A percentile compares a stretch with the other conserved stretches of the same genome.
phyloP scores from a whole-genome alignment of 805 yeast genomes.

The Blastobotrys americana region DNA sequence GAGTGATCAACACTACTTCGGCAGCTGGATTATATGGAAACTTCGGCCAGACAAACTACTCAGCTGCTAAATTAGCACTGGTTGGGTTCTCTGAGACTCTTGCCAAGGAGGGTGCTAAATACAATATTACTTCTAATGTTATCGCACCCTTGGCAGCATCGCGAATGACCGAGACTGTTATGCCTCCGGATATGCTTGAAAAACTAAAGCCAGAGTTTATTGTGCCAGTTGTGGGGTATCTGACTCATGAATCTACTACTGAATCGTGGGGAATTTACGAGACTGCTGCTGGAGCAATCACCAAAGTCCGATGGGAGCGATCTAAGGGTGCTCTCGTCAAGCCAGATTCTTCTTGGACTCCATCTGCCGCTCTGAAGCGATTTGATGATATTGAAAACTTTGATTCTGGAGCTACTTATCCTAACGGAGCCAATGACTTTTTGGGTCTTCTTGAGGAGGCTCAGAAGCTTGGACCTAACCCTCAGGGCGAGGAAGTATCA shows the following conservation, averaged over 20 bases:
- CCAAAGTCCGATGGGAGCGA: conserved; percentile 93
- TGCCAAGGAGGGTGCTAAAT: conserved; percentile 85
- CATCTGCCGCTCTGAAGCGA: conserved; percentile 69
- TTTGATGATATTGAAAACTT: conserved; percentile 60
- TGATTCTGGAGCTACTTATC: conserved; percentile 51
- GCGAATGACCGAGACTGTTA: conserved; percentile 86
- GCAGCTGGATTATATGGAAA: conserved; percentile 97
- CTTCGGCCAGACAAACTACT: conserved; percentile 93
- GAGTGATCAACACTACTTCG: conserved; percentile 88
- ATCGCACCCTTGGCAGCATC: conserved; percentile 95
- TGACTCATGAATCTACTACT: conserved; percentile 57
- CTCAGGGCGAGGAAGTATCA: conserved; percentile 53
- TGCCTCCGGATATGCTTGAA: conserved; percentile 80
- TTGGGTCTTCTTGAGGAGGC: conserved; percentile 48
- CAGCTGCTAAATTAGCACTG: conserved; percentile 85
- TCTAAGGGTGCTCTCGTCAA: conserved; percentile 78
- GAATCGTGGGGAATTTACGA: conserved; percentile 77
- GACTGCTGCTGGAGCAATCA: conserved; percentile 89
- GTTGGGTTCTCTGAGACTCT: conserved; percentile 91
- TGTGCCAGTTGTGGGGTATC: conserved; percentile 82
- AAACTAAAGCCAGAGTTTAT: conserved; percentile 78
- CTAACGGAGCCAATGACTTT: conserved; percentile 67
- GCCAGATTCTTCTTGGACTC: conserved; percentile 70
- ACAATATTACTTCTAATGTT: conserved; percentile 75
- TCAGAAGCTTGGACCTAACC: conserved; percentile 46